phyloP scores from a whole-genome alignment of 208 protist genomes.

The Leishmania arabica region DNA sequence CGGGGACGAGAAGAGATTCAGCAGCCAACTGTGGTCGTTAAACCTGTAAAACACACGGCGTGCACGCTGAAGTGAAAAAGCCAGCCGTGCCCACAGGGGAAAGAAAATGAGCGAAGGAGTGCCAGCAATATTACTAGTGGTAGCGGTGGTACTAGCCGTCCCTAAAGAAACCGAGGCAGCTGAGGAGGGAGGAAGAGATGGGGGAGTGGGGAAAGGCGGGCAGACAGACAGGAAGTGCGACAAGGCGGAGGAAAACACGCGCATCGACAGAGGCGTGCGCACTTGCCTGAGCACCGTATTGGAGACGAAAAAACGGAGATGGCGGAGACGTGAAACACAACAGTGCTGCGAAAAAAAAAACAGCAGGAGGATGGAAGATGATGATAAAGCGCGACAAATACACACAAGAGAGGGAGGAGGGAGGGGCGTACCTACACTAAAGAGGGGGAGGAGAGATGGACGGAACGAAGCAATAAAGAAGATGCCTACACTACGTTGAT shows the following conservation, averaged over 20 bases:
- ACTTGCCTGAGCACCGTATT: background rate
- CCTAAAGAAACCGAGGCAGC: background rate
- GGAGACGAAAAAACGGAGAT: background rate
- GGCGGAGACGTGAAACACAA: background rate
- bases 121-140: background rate
- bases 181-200: background rate
- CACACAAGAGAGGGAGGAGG: background rate
- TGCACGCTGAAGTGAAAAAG: background rate
- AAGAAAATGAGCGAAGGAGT: background rate
- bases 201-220: background rate
- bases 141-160: background rate
- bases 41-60: background rate
- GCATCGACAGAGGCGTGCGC: background rate
- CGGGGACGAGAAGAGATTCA: background rate
- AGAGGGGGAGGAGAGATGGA: background rate
- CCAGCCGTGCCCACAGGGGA: background rate
- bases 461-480: background rate
- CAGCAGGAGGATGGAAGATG: too few relatives aligned
- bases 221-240: background rate
- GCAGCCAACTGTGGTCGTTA: background rate
- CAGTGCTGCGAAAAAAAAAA: background rate
- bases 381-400: background rate
- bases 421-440: background rate
- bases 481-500: conserved; percentile 3
- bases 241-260: background rate